Conservation (phyloP, 352 stramenopile genomes). For the Thalassiosira sp. region DNA sequence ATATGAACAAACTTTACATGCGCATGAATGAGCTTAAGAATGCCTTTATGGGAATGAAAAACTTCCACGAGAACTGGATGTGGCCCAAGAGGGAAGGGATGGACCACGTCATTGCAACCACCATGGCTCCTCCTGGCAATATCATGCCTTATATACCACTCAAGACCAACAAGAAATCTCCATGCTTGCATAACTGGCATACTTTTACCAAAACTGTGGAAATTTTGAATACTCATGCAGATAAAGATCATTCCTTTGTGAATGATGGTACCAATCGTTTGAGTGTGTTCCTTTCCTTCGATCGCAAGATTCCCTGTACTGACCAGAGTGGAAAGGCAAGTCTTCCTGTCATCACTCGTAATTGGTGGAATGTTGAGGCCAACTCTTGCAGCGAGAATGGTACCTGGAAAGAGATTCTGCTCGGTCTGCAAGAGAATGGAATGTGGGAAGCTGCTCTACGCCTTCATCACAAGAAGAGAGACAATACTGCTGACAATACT, state of each 20-base stretch:
- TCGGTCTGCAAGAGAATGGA: slow-evolving; percentile 19
- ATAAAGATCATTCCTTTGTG: background rate
- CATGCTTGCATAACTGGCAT: slow-evolving; percentile 24
- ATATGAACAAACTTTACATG: background rate
- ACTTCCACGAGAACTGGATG: slow-evolving; percentile 33
- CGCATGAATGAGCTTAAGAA: slow-evolving; percentile 16
- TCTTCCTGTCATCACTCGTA: slow-evolving; percentile 12
- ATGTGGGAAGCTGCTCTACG: slow-evolving; percentile 15
- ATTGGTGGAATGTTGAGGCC: background rate
- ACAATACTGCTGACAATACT: slow-evolving; percentile 13
- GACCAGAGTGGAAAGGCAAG: background rate
- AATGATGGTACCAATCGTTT: slow-evolving; percentile 15
- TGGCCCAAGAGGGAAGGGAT: slow-evolving; percentile 38
- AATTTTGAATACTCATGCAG: background rate
- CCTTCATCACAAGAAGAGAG: slow-evolving; percentile 8
- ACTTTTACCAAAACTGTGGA: slow-evolving; percentile 28
- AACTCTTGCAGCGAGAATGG: background rate
- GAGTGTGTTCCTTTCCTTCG: slow-evolving; percentile 34
- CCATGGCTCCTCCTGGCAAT: slow-evolving; percentile 38
- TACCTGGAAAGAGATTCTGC: slow-evolving; percentile 41
- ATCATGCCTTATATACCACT: slow-evolving; percentile 33
- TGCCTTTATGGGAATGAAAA: background rate
- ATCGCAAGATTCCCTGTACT: slow-evolving; percentile 4
- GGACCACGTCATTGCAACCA: slow-evolving; percentile 10
- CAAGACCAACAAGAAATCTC: background rate